These are phyloP conservation scores for Pseudogymnoascus destructans DNA, from an alignment of 2,329 filamentous ascomycete species.

Conservation along the genomic window DNA sequence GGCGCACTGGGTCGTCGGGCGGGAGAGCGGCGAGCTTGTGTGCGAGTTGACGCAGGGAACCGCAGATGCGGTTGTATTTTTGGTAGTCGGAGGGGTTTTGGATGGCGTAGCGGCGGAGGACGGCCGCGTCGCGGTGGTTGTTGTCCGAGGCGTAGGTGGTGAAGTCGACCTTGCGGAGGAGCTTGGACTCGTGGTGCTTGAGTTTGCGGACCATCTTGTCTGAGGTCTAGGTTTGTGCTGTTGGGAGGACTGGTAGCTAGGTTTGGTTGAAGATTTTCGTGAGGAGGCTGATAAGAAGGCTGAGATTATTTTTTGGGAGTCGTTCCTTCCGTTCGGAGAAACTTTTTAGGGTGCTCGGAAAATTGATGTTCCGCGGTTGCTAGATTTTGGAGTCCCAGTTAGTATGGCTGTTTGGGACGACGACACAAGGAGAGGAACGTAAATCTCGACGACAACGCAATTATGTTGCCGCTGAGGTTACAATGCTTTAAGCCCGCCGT, in stretches of 20 bases:
- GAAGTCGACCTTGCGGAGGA: conserved; percentile 86
- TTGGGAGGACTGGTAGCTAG: not conserved
- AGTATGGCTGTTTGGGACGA: not conserved
- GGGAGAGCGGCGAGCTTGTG: conserved; percentile 79
- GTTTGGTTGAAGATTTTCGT: conserved; percentile 1
- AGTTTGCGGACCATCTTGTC: conserved; percentile 76
- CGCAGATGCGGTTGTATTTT: conserved; percentile 53
- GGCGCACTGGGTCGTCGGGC: conserved; percentile 60
- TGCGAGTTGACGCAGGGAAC: conserved; percentile 79
- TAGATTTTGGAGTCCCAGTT: not conserved
- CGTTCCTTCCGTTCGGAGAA: not conserved
- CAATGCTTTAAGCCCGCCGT: conserved; percentile 21
- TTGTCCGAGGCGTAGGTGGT: conserved; percentile 84
- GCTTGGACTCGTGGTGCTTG: conserved; percentile 93
- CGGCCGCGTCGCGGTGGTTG: conserved; percentile 66
- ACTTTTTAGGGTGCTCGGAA: not conserved
- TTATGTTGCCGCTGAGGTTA: conserved; percentile 21
- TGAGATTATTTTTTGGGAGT: not conserved
- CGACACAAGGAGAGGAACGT: not conserved
- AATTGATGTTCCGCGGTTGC: not conserved
- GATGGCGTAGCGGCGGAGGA: conserved; percentile 80
- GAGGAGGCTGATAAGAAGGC: conserved; percentile 5
- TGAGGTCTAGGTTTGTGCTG: not conserved
- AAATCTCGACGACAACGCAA: not conserved
- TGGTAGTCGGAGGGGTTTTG: conserved; percentile 80